These are phyloP conservation scores for Cucurbita moschata DNA, from an alignment of 306 rosid genomes.

Conservation along the genomic window DNA sequence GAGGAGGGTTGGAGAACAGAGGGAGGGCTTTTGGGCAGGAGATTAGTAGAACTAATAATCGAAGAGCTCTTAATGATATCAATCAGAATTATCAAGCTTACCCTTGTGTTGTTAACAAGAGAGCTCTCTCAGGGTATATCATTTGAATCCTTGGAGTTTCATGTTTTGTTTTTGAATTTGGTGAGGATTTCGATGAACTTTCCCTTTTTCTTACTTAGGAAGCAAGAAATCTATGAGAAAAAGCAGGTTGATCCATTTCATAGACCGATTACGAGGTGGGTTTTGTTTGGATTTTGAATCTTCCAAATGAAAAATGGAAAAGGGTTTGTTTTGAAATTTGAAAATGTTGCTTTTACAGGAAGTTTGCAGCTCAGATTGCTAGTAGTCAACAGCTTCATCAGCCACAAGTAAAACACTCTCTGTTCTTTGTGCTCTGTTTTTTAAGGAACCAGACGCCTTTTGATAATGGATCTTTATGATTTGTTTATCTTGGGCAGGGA, in stretches of 20 bases:
- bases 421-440: neutral
- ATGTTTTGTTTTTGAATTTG: neutral
- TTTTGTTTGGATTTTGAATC: neutral
- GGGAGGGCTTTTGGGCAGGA: slow-evolving; percentile 39
- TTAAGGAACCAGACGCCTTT: neutral
- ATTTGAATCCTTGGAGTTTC: neutral
- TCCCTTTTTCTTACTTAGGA: slow-evolving; percentile 18
- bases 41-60: slow-evolving; percentile 27
- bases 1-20: slow-evolving; percentile 36
- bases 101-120: slow-evolving; percentile 81
- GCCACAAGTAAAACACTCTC: slow-evolving; percentile 30
- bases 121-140: slow-evolving; percentile 46
- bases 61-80: slow-evolving; percentile 59
- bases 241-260: slow-evolving; percentile 83
- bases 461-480: neutral
- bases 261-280: slow-evolving; percentile 85
- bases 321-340: neutral
- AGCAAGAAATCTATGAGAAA: slow-evolving; percentile 45
- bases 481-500: slow-evolving; percentile 31
- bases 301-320: neutral
- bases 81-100: slow-evolving; percentile 45
- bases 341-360: slow-evolving; percentile 21
- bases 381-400: slow-evolving; percentile 24
- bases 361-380: slow-evolving; percentile 74
- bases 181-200: neutral